Evolutionary conservation across 768 basidiomycete genomes (phyloP).

Genomic region (Xerocomellus intermedius): DNA sequence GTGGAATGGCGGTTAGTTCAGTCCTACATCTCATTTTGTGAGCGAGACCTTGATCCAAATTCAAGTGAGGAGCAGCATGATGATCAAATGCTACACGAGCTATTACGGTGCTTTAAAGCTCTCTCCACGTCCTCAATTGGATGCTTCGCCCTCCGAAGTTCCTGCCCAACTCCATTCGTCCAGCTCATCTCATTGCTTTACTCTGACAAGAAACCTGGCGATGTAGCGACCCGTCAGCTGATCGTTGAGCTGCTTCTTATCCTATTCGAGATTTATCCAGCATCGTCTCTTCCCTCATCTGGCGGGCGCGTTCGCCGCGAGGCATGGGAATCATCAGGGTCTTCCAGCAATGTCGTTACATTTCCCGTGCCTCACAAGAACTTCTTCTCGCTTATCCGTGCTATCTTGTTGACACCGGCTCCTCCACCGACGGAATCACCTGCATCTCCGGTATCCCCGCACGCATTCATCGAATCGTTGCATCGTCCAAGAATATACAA

Average conservation of each 20-base stretch:
- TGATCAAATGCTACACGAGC: constrained; percentile 88
- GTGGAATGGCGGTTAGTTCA: constrained; percentile 91
- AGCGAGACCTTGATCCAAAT: constrained; percentile 7
- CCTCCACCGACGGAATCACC: constrained; percentile 65
- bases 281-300: constrained; percentile 59
- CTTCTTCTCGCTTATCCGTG: constrained; percentile 70
- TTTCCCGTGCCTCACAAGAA: constrained; percentile 73
- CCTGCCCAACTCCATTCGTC: constrained; percentile 83
- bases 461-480: constrained; percentile 76
- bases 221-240: constrained; percentile 84
- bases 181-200: constrained; percentile 84
- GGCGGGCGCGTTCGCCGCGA: constrained; percentile 42
- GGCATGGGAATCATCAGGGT: constrained; percentile 53
- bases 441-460: constrained; percentile 60
- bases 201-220: constrained; percentile 98
- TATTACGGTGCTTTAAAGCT: constrained; percentile 92
- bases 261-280: constrained; percentile 86
- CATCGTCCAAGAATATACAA: constrained; percentile 75
- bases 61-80: constrained; percentile 97
- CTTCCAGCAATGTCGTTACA: constrained; percentile 52
- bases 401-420: constrained; percentile 70
- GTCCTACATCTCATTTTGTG: neutral
- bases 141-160: constrained; percentile 85
- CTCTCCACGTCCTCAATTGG: constrained; percentile 88
- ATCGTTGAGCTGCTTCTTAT: constrained; percentile 86